Conservation (phyloP, 352 stramenopile species). For the Phytophthora chlamydospora region DNA sequence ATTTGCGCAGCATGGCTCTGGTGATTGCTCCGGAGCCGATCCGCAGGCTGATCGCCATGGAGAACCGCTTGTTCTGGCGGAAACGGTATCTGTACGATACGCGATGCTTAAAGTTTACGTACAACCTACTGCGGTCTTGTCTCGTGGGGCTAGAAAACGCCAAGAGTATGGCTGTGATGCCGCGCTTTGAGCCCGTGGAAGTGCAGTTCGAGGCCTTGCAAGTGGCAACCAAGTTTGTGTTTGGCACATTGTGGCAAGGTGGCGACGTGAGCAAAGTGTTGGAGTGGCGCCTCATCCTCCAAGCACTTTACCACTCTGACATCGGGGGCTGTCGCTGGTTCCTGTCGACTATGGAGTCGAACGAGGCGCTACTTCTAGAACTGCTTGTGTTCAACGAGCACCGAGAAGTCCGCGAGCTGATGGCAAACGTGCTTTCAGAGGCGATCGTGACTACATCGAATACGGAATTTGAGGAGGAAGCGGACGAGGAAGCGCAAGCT, state of each 20-base stretch:
- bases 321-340: constrained; percentile 76
- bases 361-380: constrained; percentile 75
- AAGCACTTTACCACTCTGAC: constrained; percentile 77
- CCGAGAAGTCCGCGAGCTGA: constrained; percentile 71
- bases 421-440: constrained; percentile 68
- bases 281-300: constrained; percentile 74
- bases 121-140: constrained; percentile 71
- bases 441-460: constrained; percentile 72
- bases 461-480: constrained; percentile 51
- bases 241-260: constrained; percentile 88
- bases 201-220: constrained; percentile 76
- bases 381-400: constrained; percentile 76
- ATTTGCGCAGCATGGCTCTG: constrained; percentile 50
- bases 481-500: constrained; percentile 13
- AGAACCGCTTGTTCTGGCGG: constrained; percentile 88
- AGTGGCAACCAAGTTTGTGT: constrained; percentile 86
- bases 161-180: constrained; percentile 49
- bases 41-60: constrained; percentile 73
- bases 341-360: constrained; percentile 58
- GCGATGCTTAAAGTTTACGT: constrained; percentile 81
- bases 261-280: constrained; percentile 73
- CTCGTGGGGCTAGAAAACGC: constrained; percentile 49
- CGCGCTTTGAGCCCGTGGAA: constrained; percentile 66
- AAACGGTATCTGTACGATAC: constrained; percentile 86
- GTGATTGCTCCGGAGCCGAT: constrained; percentile 79